These are phyloP conservation scores for Myriosclerotinia duriaeana DNA, from an alignment of 2,329 filamentous ascomycete genomes.

Conservation along the genomic window DNA sequence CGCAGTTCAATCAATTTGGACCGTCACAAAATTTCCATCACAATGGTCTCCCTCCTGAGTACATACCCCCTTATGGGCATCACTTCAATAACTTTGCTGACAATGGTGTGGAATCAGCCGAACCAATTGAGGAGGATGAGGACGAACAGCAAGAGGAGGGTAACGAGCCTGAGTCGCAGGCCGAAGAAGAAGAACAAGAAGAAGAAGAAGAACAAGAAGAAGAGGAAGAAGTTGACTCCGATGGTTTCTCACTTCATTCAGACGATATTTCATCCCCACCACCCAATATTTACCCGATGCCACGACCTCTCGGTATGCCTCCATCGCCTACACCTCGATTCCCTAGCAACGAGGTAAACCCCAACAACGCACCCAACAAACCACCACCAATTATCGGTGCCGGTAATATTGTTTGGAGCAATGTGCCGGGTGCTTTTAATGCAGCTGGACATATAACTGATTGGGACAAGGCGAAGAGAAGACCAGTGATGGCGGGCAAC, in stretches of 20 bases:
- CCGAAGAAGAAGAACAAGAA: neutral
- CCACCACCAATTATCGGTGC: neutral
- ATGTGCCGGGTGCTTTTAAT: neutral
- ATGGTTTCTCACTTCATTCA: neutral
- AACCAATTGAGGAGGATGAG: neutral
- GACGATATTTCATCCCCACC: neutral
- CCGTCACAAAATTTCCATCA: neutral
- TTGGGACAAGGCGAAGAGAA: neutral
- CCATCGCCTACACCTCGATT: neutral
- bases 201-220: neutral
- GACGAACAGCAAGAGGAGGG: conserved; percentile 11
- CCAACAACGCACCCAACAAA: neutral
- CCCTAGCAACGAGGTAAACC: neutral
- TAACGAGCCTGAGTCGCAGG: neutral
- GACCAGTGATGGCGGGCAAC: neutral
- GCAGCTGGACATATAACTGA: neutral
- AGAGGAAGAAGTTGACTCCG: neutral
- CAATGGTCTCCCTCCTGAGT: conserved; percentile 1
- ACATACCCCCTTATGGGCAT: neutral
- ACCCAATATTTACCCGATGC: neutral
- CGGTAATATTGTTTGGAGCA: neutral
- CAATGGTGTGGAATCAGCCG: neutral
- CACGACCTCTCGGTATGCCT: neutral
- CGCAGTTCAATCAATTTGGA: neutral
- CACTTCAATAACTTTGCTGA: neutral